Conservation (phyloP, 352 stramenopile species). For the Phytophthora pisi region DNA sequence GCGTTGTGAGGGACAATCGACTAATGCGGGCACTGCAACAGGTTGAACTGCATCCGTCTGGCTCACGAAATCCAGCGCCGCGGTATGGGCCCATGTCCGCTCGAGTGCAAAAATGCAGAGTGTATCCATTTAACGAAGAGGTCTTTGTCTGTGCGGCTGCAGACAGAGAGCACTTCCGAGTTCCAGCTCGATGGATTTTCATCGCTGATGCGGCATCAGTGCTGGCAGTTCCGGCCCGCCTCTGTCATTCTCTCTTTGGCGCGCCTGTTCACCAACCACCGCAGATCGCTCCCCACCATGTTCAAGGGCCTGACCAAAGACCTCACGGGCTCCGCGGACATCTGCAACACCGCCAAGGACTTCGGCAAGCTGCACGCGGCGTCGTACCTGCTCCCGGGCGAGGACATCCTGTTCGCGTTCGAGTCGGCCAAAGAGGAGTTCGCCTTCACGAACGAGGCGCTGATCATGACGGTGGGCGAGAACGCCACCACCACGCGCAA, state of each 20-base stretch:
- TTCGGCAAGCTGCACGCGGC: conserved; percentile 36
- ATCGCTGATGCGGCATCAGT: neutral
- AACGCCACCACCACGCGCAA: conserved; percentile 54
- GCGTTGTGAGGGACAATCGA: conserved; percentile 3
- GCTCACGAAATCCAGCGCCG: conserved; percentile 19
- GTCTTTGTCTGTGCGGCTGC: no score
- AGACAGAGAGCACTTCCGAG: neutral
- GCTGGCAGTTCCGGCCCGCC: no score
- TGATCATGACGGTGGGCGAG: conserved; percentile 47
- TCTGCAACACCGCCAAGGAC: conserved; percentile 46
- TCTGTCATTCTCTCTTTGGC: conserved; percentile 30
- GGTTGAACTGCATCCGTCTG: conserved; percentile 17
- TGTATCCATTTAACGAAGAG: neutral
- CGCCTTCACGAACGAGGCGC: conserved; percentile 64
- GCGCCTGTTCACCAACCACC: conserved; percentile 11
- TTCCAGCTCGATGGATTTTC: conserved; percentile 32
- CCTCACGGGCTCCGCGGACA: conserved; percentile 55
- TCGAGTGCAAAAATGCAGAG: neutral
- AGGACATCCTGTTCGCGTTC: conserved; percentile 60
- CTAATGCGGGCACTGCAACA: conserved; percentile 7
- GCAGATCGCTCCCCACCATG: conserved; percentile 23
- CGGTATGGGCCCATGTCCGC: neutral
- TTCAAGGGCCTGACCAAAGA: conserved; percentile 59
- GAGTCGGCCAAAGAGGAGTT: conserved; percentile 67
- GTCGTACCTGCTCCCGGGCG: conserved; percentile 45